Base-by-base conservation (phyloP, 2,329 filamentous ascomycete genomes). In the Ophiostoma australiae region DNA sequence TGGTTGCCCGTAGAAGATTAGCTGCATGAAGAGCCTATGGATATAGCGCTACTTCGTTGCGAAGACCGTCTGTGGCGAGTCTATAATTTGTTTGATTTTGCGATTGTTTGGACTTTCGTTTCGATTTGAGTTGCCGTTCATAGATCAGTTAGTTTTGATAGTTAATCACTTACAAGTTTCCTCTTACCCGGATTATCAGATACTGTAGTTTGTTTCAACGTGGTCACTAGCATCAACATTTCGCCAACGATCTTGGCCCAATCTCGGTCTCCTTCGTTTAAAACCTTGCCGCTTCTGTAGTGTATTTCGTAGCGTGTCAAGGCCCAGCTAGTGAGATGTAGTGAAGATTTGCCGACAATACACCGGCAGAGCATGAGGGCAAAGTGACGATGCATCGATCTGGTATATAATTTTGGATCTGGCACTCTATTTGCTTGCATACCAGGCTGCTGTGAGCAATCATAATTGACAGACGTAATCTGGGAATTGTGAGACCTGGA, bases 211-310 rank as follows among this genome's bases (percentile, higher is more conserved):
- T n/a, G 44, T 48, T 48, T 48, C 44, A 58, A 27, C 52, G 52
- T 58, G 52, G 31, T n/a, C 52, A 27, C 52, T 27, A 58, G 48
- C 23, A 23, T 23, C 7, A 13, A 58, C n/a, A 27, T 27, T 10
- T 48, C 5, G 61, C 52, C 52, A 58, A 23, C 52, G 27, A 23
- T 58, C 52, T 63, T 61, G 52, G 23, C 55, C 55, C 58, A 63
- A 63, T 31, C n/a, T 63, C 58, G 58, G 58, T 63, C 58, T 33
- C n/a, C 27, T 17, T 63, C 58, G 58, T 63, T 63, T 33, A 33
- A 23, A 58, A 58, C 52, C 52, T n/a, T 58, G 20, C 23, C 8
- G 31, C 48, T 27, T 27, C 52, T 4, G 52, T 27, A 27, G n/a
- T 58, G n/a, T 13, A 27, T 7, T n/a, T 20, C 44, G 8, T 48